Evolutionary conservation across 352 stramenopile genomes (phyloP), one percentile per base, ranked within the genome.

Genomic region (Globisporangium recalcitrans): DNA sequence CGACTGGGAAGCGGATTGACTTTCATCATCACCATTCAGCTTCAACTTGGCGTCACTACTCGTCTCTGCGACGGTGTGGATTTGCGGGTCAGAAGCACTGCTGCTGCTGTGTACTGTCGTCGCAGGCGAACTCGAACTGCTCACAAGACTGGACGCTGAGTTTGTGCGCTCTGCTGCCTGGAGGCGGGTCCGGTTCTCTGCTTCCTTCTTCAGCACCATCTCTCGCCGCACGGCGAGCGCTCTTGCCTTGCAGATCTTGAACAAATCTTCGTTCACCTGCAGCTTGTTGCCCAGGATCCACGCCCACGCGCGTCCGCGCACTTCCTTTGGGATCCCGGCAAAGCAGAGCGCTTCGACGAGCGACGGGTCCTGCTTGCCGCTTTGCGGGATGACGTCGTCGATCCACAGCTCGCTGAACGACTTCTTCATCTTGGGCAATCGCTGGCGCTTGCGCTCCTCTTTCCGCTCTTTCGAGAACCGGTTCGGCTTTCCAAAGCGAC

Each of bases 181-280:
- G 16, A 55, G 24, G 11, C 58, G 58, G 11, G 19, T 46, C 1
- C 42, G 32, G 32, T 47, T 51, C 10, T 85, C 77, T 6, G 80
- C 70, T 40, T 92, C 73, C 38, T 74, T 78, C 54, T 88, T 90
- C 32, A 91, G 67, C 0, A 73, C 72, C 67, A 95, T 93, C 60
- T 95, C 84, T 48, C 81, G 72, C 26, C 82, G 65, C 51, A 95
- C 86, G 13, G 86, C 86, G 54, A 84, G 76, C 3, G 86, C 86
- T 56, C 86, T 65, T 32, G 72, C 63, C 55, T 89, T 90, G 64
- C 86, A 95, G 52, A 95, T 93, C 4, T 73, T 73, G 58, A 93
- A 95, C 22, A 95, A 64, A 22, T 95, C 78, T 69, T 95, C 78
- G 44, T 92, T 95, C 34, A 95, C 80, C 71, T 93, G 86, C 10